These are phyloP conservation scores for Dryadomyces quercus-mongolicae DNA, from an alignment of 2,329 filamentous ascomycete species.

Conservation along the genomic window DNA sequence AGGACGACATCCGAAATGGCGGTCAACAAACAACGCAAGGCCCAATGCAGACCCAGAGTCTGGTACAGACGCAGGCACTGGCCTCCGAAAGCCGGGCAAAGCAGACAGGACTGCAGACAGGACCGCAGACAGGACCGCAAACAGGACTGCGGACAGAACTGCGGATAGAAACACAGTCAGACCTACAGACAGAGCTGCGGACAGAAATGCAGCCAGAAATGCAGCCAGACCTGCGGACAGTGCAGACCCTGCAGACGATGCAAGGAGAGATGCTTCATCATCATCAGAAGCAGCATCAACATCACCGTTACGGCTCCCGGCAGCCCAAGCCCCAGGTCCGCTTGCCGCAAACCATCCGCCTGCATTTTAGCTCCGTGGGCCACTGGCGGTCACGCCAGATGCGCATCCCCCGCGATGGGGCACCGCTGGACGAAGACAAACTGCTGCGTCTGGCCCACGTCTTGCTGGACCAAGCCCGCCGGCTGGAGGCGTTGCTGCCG, in stretches of 20 bases:
- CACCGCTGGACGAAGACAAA: conserved; percentile 53
- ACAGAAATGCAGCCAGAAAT: too few relatives aligned
- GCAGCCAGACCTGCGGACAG: too few relatives aligned
- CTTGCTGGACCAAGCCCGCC: conserved; percentile 64
- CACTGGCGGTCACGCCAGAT: conserved; percentile 52
- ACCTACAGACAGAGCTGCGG: too few relatives aligned
- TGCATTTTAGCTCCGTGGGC: conserved; percentile 62
- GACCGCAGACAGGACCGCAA: neutral
- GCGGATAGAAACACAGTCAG: too few relatives aligned
- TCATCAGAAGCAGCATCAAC: too few relatives aligned
- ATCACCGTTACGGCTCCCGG: too few relatives aligned
- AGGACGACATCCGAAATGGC: neutral
- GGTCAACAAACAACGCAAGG: neutral
- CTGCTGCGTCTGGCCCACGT: conserved; percentile 67
- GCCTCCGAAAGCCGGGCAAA: neutral
- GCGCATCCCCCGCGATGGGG: conserved; percentile 63
- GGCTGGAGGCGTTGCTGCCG: conserved; percentile 74
- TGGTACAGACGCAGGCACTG: neutral
- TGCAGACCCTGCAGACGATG: too few relatives aligned
- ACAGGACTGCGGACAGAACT: too few relatives aligned
- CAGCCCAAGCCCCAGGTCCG: conserved; percentile 42
- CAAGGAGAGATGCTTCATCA: too few relatives aligned
- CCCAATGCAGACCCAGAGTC: neutral
- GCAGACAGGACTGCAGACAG: neutral
- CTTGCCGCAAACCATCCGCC: conserved; percentile 70